A percentile compares a stretch with the other conserved stretches of the same genome.
Evolutionary conservation across 148 eudicot species (phyloP).

Genomic region (Talinum fruticosum): DNA sequence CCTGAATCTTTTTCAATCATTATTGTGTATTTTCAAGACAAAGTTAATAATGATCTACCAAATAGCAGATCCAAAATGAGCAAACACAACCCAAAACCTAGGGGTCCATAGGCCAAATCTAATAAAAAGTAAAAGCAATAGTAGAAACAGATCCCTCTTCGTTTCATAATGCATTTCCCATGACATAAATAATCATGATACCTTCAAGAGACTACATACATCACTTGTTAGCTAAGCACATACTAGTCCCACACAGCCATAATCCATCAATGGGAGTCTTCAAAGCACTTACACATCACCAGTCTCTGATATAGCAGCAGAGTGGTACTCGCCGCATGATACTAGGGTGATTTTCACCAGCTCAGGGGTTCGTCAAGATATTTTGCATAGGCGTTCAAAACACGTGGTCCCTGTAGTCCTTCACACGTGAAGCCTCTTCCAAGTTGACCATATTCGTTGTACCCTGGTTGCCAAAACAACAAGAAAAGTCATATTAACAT

Average conservation of each 20-base stretch:
- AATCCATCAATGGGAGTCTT: conserved; percentile 29
- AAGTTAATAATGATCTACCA: background rate
- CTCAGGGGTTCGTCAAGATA: conserved; percentile 97
- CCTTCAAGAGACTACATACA: too few relatives aligned
- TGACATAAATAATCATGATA: too few relatives aligned
- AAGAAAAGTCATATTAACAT: conserved; percentile 24
- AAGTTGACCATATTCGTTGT: conserved; percentile 97
- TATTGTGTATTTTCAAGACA: background rate
- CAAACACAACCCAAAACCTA: background rate
- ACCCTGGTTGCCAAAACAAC: conserved; percentile 64
- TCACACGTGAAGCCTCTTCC: conserved; percentile 93
- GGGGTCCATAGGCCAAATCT: background rate
- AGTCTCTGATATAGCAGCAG: conserved; percentile 86
- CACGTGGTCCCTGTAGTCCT: conserved; percentile 91
- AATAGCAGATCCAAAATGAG: background rate
- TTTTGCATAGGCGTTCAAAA: conserved; percentile 70
- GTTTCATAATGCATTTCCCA: background rate
- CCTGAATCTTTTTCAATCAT: background rate
- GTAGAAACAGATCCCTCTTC: background rate
- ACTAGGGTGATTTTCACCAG: conserved; percentile 76
- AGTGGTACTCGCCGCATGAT: conserved; percentile 95
- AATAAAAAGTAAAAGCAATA: background rate
- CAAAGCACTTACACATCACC: conserved; percentile 94
- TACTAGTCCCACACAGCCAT: background rate
- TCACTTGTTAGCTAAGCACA: too few relatives aligned